Evolutionary conservation across 2,329 filamentous ascomycete genomes (phyloP).

Genomic region (Cordyceps cicadae): DNA sequence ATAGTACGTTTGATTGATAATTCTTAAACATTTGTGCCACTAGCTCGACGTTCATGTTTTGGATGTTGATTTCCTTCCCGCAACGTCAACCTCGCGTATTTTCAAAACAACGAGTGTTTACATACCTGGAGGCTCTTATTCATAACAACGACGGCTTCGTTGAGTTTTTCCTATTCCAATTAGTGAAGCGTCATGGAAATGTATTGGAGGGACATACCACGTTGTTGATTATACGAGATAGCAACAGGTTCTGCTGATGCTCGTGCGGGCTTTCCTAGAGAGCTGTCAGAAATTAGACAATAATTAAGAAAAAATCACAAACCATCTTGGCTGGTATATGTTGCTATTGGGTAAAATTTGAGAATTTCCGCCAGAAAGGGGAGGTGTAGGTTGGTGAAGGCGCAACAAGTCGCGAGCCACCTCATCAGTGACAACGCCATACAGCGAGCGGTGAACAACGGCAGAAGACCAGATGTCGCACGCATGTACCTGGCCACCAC

Average conservation of each 20-base stretch:
- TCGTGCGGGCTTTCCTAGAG: constrained; percentile 86
- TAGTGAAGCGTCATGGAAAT: neutral
- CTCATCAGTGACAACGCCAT: neutral
- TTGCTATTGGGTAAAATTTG: neutral
- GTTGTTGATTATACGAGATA: constrained; percentile 94
- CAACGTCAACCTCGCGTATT: constrained; percentile 3
- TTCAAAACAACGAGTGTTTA: neutral
- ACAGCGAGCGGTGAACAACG: constrained; percentile 23
- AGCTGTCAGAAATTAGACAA: neutral
- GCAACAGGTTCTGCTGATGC: constrained; percentile 87
- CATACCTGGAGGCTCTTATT: constrained; percentile 81
- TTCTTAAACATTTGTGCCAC: constrained; percentile 99
- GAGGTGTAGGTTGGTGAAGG: neutral
- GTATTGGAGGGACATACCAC: constrained; percentile 54
- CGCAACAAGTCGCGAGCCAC: neutral
- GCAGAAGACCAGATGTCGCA: constrained; percentile 22
- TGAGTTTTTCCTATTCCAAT: constrained; percentile 77
- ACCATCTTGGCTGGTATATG: neutral
- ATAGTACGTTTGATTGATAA: constrained; percentile 95
- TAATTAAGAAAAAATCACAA: neutral
- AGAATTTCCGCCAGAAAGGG: neutral
- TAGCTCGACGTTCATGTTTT: constrained; percentile 98
- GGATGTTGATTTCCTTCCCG: constrained; percentile 83
- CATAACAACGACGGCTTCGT: constrained; percentile 85
- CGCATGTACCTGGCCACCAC: neutral